These are phyloP conservation scores for Talaromyces trachyspermus DNA, from an alignment of 495 filamentous ascomycete genomes.

Conservation along the genomic window DNA sequence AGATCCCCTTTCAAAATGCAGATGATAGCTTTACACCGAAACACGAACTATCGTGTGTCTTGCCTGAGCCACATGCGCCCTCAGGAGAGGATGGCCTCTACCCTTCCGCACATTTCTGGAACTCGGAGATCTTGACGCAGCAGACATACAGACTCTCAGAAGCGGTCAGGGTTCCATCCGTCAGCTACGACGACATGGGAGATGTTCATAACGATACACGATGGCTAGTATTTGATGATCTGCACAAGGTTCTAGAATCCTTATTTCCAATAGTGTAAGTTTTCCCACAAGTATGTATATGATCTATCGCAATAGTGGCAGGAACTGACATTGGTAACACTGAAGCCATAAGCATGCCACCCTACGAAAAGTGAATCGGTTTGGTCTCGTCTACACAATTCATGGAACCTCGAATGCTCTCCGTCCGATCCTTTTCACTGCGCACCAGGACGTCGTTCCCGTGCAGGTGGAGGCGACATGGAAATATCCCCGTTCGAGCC, in stretches of 20 bases:
- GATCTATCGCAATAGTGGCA: background rate
- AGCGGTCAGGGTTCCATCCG: conserved; percentile 6
- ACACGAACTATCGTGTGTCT: background rate
- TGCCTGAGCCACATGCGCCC: background rate
- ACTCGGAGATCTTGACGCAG: background rate
- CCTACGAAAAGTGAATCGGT: conserved; percentile 40
- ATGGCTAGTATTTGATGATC: conserved; percentile 7
- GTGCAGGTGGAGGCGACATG: conserved; percentile 54
- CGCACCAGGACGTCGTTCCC: conserved; percentile 69
- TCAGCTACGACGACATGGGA: conserved; percentile 10
- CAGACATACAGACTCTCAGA: conserved; percentile 8
- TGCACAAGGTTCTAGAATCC: conserved; percentile 8
- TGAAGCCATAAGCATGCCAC: background rate
- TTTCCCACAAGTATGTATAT: background rate
- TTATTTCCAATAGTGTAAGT: conserved; percentile 16
- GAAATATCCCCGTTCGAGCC: conserved; percentile 60
- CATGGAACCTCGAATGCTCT: conserved; percentile 46
- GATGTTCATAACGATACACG: conserved; percentile 9
- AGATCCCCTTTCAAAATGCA: background rate
- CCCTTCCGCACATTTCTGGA: background rate
- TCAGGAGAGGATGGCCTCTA: background rate
- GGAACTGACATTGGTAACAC: background rate
- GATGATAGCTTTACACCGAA: background rate
- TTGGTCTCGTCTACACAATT: conserved; percentile 62
- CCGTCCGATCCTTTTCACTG: conserved; percentile 62